Evolutionary conservation across 441 rosid species (phyloP), one percentile per base, ranked within the genome.

Genomic region (Erodium moschatum): DNA sequence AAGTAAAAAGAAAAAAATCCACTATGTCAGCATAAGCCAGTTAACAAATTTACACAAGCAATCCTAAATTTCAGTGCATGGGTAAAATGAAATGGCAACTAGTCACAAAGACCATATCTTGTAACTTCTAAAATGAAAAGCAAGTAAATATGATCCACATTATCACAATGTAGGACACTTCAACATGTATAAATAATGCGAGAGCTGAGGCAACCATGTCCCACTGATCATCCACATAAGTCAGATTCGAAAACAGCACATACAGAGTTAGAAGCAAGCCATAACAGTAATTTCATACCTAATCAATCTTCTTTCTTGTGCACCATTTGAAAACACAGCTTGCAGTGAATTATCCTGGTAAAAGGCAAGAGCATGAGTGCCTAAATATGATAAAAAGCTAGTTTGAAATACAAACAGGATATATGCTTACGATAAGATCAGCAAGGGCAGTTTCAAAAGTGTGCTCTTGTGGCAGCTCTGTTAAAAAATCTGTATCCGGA

Each of bases 261-360:
- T 40, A 46, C 52, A 18, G 18, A 27, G 46, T 24, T 71, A 67
- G 12, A 20, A 63, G 20, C 62, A 35, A n/a, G 20, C 20, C 11
- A 33, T 66, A 20, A 42, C 16, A 40, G 56, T 10, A 56, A 61
- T 52, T 35, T 48, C 74, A 42, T 67, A 90, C 97, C 92, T 78
- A 38, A 90, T 88, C 64, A 82, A 67, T 80, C 81, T 84, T 76
- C 80, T 73, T 6, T 77, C 73, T 54, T 68, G 73, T 56, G 44
- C 13, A 27, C 70, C 70, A 62, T 69, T 82, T 20, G 77, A 71
- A 92, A 92, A 88, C 10, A 90, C 87, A 65, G 94, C 97, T 85
- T 88, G 94, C 79, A 90, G 81, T 16, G 92, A 90, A 76, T 88
- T 88, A 70, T 88, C 97, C 94, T 88, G 85, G 63, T 42, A 73